These are phyloP conservation scores for Cynara cardunculus DNA, from an alignment of 129 eudicot genomes.

Conservation along the genomic window DNA sequence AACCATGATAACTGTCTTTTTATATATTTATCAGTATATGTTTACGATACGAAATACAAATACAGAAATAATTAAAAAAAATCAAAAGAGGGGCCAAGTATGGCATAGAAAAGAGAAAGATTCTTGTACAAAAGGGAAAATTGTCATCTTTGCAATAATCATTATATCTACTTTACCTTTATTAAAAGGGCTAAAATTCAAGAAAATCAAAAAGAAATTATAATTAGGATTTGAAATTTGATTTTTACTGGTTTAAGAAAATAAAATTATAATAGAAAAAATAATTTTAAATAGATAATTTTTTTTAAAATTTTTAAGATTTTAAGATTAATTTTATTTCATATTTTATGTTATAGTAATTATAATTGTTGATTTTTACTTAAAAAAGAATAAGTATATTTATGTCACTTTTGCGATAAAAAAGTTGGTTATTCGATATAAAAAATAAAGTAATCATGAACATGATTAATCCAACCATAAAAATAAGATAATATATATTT, in stretches of 20 bases:
- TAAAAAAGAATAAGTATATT: too few relatives aligned
- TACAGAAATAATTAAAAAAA: neutral
- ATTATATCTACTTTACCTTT: slow-evolving; percentile 41
- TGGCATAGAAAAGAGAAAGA: slow-evolving; percentile 28
- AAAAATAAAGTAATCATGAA: neutral
- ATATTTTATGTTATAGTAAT: too few relatives aligned
- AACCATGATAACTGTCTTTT: too few relatives aligned
- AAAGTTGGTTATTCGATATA: neutral
- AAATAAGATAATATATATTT: neutral
- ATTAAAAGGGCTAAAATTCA: slow-evolving; percentile 13
- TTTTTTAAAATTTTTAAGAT: too few relatives aligned
- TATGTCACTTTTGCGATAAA: neutral
- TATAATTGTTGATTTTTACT: neutral
- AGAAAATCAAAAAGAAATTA: neutral
- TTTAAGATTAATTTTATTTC: too few relatives aligned
- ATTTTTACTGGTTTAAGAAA: neutral
- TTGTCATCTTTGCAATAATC: slow-evolving; percentile 42
- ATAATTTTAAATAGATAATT: too few relatives aligned
- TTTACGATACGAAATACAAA: too few relatives aligned
- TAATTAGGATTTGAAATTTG: neutral
- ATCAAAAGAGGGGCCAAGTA: slow-evolving; percentile 23
- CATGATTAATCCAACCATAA: neutral
- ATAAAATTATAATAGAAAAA: too few relatives aligned
- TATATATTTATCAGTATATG: too few relatives aligned
- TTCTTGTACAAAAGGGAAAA: slow-evolving; percentile 34